Evolutionary conservation across 805 yeast species (phyloP), one percentile per base, ranked within the genome.

Genomic region (Starmerella cellae): DNA sequence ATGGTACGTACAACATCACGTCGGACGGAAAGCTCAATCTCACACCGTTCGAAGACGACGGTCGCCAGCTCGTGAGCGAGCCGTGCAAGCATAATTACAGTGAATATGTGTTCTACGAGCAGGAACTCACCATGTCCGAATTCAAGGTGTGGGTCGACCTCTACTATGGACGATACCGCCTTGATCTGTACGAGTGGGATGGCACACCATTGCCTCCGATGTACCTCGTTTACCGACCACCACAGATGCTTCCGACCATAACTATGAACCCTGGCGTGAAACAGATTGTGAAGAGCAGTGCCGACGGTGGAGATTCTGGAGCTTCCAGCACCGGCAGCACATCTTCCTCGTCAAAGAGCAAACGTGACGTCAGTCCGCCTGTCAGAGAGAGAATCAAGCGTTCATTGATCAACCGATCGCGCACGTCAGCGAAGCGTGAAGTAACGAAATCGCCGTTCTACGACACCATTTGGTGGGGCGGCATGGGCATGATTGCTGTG

Each of bases 211-310:
- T 80, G 68, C 88, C 84, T 51, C 97, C 98, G 0, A 61, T 91
- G 55, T 91, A 84, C 62, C 70, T 91, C 60, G 95, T 93, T 2
- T 91, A 87, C 66, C 73, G 73, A 54, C 98, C 98, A 5, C 93
- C 98, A 9, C 70, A 81, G 73, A 91, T 91, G 98, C 73, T 91
- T 46, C 98, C 98, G 19, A 91, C 97, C 1, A 63, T 60, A 41
- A 87, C 96, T 0, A 65, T 91, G 69, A 88, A 87, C 61, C 98
- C 98, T 19, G 52, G 52, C 10, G 45, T 42, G 11, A 44, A 42
- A 26, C 29, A 17, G 23, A 35, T 28, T 4, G 82, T 94, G 6
- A 43, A 27, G 22, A 21, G 27, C 24, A n/a, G n/a, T 11, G 14
- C n/a, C 11, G 21, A 9, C 11, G 18, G 20, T n/a, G 35, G 35